A percentile compares a stretch with the other conserved stretches of the same genome.
phyloP scores from a whole-genome alignment of 2,329 filamentous ascomycete genomes.

The Aspergillus pseudoglaucus region DNA sequence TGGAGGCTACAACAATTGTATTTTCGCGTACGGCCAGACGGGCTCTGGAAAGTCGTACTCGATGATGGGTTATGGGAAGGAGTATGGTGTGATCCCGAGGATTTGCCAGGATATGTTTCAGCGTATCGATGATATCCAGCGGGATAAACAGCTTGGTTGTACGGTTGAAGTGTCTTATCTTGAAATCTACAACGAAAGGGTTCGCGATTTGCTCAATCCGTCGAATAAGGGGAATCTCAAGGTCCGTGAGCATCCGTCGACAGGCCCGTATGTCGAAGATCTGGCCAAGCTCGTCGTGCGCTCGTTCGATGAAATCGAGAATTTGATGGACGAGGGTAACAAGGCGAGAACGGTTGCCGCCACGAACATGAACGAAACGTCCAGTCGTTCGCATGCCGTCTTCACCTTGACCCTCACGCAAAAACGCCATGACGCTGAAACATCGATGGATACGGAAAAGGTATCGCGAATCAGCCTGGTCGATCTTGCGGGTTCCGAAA shows the following conservation, averaged over 20 bases:
- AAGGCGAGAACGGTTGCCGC: slow-evolving; percentile 96
- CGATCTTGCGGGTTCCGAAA: slow-evolving; percentile 93
- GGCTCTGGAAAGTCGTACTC: slow-evolving; percentile 98
- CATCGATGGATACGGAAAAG: slow-evolving; percentile 95
- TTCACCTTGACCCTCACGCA: slow-evolving; percentile 95
- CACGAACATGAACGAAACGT: slow-evolving; percentile 99
- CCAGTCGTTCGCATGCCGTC: slow-evolving; percentile 94
- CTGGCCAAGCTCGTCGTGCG: slow-evolving; percentile 89
- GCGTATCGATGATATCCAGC: slow-evolving; percentile 64
- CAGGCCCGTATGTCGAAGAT: slow-evolving; percentile 96
- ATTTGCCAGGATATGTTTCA: slow-evolving; percentile 98
- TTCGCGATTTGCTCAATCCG: slow-evolving; percentile 90
- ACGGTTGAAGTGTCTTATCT: slow-evolving; percentile 98
- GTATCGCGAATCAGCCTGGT: slow-evolving; percentile 97
- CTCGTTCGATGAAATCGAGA: slow-evolving; percentile 91
- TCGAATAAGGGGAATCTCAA: slow-evolving; percentile 94
- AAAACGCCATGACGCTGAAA: slow-evolving; percentile 83
- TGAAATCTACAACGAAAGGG: slow-evolving; percentile 98
- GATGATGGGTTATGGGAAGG: slow-evolving; percentile 99
- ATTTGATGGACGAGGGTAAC: slow-evolving; percentile 98
- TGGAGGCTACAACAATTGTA: slow-evolving; percentile 98
- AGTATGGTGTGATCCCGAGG: slow-evolving; percentile 89
- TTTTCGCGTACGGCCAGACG: slow-evolving; percentile 97
- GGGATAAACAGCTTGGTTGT: slow-evolving; percentile 73
- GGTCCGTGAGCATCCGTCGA: slow-evolving; percentile 94